Percentiles rank a stretch among this genome's conserved stretches.
Evolutionary conservation across 257 asterid species (phyloP).

Genomic region (Scutellaria barbata): DNA sequence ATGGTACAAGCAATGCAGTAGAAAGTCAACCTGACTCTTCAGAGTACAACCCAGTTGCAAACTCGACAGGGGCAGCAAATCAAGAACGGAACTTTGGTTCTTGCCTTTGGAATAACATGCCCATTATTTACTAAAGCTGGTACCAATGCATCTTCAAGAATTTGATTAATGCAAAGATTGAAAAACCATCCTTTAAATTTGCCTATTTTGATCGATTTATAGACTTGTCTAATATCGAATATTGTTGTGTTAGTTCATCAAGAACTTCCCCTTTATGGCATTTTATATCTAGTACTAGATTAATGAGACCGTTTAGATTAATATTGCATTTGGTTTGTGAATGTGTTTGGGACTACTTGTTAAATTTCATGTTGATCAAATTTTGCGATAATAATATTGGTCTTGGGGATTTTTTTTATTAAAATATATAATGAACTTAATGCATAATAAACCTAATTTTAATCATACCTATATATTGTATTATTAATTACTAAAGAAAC

Average conservation of each 20-base stretch:
- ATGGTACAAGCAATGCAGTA: conserved; percentile 29
- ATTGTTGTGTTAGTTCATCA: conserved; percentile 26
- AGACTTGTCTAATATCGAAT: neutral
- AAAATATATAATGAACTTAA: no score
- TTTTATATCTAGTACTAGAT: neutral
- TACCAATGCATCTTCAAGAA: conserved; percentile 26
- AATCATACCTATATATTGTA: no score
- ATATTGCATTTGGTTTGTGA: conserved; percentile 28
- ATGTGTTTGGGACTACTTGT: conserved; percentile 8
- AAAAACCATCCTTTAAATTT: neutral
- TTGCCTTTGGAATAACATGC: conserved; percentile 61
- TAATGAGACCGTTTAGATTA: no score
- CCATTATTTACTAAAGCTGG: conserved; percentile 41
- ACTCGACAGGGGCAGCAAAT: conserved; percentile 33
- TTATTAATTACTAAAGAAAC: no score
- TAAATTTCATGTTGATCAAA: conserved; percentile 9
- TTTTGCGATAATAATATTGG: neutral
- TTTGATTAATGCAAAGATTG: conserved; percentile 19
- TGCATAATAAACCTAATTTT: no score
- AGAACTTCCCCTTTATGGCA: conserved; percentile 11
- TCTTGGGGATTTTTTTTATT: neutral
- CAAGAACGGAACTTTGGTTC: conserved; percentile 50
- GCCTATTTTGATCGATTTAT: conserved; percentile 12
- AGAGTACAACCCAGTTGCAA: conserved; percentile 40
- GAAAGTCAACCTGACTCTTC: conserved; percentile 34